These are phyloP conservation scores for Chenopodium berlandieri DNA, from an alignment of 148 eudicot genomes.

Conservation along the genomic window DNA sequence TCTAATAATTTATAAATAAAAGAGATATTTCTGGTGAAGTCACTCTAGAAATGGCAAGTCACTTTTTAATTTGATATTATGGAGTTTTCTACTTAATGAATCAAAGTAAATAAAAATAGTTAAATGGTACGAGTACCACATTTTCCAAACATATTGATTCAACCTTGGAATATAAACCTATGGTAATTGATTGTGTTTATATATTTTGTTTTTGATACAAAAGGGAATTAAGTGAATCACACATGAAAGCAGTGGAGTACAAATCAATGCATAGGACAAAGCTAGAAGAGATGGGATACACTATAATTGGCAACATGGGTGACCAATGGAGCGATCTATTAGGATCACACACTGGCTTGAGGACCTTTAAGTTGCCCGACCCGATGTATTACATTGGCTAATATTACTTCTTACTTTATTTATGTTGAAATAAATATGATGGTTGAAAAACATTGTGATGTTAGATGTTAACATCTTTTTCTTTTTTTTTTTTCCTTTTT, in stretches of 20 bases:
- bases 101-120: no score
- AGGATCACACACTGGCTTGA: constrained; percentile 39
- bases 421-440: no score
- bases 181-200: background rate
- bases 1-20: no score
- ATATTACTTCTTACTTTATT: background rate
- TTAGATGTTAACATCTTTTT: no score
- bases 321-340: constrained; percentile 74
- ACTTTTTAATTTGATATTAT: no score
- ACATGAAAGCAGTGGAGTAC: constrained; percentile 36
- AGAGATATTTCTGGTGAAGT: no score
- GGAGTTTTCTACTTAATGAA: no score
- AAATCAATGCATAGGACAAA: constrained; percentile 47
- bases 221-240: constrained; percentile 36
- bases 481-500: no score
- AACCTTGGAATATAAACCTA: background rate
- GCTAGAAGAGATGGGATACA: constrained; percentile 48
- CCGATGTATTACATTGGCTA: constrained; percentile 58
- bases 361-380: constrained; percentile 75
- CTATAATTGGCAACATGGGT: constrained; percentile 54
- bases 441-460: no score
- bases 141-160: no score
- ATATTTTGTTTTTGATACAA: background rate
- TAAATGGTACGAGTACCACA: no score
- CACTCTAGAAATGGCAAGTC: no score